phyloP scores from a whole-genome alignment of 176 grass and related monocot species.

The Poa annua region DNA sequence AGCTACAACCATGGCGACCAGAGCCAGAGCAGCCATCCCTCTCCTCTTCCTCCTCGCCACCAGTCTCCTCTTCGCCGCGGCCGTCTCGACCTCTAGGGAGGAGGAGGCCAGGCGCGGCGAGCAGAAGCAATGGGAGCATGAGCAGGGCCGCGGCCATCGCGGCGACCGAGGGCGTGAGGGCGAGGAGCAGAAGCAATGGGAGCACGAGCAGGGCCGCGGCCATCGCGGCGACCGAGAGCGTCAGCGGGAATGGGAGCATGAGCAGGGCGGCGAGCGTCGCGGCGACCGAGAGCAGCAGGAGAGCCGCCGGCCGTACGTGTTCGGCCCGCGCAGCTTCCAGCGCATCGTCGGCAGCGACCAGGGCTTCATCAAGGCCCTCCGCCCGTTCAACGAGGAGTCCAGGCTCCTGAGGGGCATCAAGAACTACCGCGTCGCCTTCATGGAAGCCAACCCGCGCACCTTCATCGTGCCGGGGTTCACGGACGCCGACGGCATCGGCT shows the following conservation, averaged over 20 bases:
- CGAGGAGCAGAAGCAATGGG: not conserved
- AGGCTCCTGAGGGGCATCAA: conserved; percentile 64
- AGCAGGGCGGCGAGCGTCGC: not conserved
- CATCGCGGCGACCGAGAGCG: conserved; percentile 6
- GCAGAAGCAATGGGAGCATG: not conserved
- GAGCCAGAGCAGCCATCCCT: conserved; percentile 12
- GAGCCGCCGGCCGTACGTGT: conserved; percentile 52
- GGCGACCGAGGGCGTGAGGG: not conserved
- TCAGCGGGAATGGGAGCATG: not conserved
- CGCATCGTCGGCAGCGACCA: conserved; percentile 45
- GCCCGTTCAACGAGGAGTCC: conserved; percentile 63
- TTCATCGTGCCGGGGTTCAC: conserved; percentile 68
- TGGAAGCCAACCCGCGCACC: conserved; percentile 59
- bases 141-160: not conserved
- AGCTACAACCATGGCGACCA: conserved; percentile 45
- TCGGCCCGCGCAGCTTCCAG: conserved; percentile 55
- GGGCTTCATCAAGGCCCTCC: conserved; percentile 49
- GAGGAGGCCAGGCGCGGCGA: conserved; percentile 25
- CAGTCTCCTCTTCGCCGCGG: conserved; percentile 45
- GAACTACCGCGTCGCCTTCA: conserved; percentile 66
- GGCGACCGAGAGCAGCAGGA: not conserved
- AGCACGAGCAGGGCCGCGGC: not conserved
- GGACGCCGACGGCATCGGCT: conserved; percentile 68
- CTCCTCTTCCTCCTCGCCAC: conserved; percentile 44
- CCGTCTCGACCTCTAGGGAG: conserved; percentile 29